Evolutionary conservation across 352 stramenopile genomes (phyloP).

Genomic region (Pythium phragmiticola): DNA sequence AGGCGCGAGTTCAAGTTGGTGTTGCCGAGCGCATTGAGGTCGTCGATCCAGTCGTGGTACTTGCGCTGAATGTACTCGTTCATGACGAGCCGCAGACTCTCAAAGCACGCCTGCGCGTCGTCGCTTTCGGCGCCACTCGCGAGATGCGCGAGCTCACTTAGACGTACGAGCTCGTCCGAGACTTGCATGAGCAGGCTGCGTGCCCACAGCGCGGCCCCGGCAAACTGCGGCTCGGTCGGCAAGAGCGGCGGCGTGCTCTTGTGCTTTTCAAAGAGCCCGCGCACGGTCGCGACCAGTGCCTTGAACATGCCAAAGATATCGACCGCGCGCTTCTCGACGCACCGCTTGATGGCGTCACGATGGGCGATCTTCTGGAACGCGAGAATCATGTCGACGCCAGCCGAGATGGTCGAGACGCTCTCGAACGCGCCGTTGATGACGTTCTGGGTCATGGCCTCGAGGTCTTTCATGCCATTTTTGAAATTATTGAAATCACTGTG

Average conservation of each 20-base stretch:
- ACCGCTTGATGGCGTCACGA: slow-evolving; percentile 91
- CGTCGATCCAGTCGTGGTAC: slow-evolving; percentile 90
- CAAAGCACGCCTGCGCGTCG: slow-evolving; percentile 71
- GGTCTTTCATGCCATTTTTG: slow-evolving; percentile 95
- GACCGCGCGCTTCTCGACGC: slow-evolving; percentile 92
- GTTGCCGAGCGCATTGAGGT: slow-evolving; percentile 76
- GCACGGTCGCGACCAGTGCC: slow-evolving; percentile 64
- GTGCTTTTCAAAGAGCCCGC: slow-evolving; percentile 92
- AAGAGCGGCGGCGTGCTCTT: slow-evolving; percentile 80
- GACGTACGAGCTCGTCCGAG: slow-evolving; percentile 69
- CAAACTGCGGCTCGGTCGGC: slow-evolving; percentile 90
- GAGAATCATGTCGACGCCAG: slow-evolving; percentile 90
- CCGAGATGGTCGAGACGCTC: slow-evolving; percentile 84
- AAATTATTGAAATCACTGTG: slow-evolving; percentile 95
- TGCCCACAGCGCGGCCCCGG: slow-evolving; percentile 92
- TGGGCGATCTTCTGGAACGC: slow-evolving; percentile 93
- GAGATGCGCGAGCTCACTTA: slow-evolving; percentile 69
- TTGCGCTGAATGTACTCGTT: slow-evolving; percentile 90
- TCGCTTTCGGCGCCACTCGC: slow-evolving; percentile 76
- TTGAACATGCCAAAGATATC: slow-evolving; percentile 94
- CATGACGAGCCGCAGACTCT: slow-evolving; percentile 76
- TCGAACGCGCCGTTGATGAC: slow-evolving; percentile 95
- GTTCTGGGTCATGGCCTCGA: slow-evolving; percentile 96
- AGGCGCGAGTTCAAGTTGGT: slow-evolving; percentile 77
- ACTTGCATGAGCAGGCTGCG: slow-evolving; percentile 79